phyloP scores from a whole-genome alignment of 108 stramenopile genomes.

The Pseudonitzschia pungens region DNA sequence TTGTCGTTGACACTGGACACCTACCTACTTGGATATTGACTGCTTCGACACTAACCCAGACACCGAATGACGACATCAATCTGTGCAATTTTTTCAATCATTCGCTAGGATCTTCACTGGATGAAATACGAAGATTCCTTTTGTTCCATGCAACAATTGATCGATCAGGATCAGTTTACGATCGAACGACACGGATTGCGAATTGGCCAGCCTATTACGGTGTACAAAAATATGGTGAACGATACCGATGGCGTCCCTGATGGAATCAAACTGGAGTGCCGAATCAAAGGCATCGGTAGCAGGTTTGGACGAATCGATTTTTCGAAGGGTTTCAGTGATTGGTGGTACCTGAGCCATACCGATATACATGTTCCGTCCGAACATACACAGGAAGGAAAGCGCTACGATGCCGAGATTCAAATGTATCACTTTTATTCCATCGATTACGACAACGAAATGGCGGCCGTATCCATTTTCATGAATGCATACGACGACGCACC shows the following conservation, averaged over 20 bases:
- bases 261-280: conserved; percentile 15
- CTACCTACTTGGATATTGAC: background rate
- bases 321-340: conserved; percentile 47
- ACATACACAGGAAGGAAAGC: conserved; percentile 52
- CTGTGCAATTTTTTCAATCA: background rate
- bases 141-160: conserved; percentile 39
- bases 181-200: conserved; percentile 45
- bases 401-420: conserved; percentile 48
- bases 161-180: conserved; percentile 22
- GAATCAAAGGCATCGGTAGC: conserved; percentile 23
- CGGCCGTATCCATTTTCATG: conserved; percentile 39
- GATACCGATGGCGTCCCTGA: conserved; percentile 6
- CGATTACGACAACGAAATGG: conserved; percentile 33
- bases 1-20: background rate
- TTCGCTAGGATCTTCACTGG: conserved; percentile 38
- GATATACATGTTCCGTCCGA: conserved; percentile 48
- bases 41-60: background rate
- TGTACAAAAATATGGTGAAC: conserved; percentile 12
- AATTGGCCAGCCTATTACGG: conserved; percentile 35
- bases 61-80: background rate
- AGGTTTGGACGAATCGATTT: conserved; percentile 44
- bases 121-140: conserved; percentile 40
- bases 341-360: conserved; percentile 46
- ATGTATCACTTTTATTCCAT: conserved; percentile 41
- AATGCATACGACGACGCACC: conserved; percentile 35